Base-by-base conservation (phyloP, 176 grass and related monocot genomes). In the Paspalum notatum region DNA sequence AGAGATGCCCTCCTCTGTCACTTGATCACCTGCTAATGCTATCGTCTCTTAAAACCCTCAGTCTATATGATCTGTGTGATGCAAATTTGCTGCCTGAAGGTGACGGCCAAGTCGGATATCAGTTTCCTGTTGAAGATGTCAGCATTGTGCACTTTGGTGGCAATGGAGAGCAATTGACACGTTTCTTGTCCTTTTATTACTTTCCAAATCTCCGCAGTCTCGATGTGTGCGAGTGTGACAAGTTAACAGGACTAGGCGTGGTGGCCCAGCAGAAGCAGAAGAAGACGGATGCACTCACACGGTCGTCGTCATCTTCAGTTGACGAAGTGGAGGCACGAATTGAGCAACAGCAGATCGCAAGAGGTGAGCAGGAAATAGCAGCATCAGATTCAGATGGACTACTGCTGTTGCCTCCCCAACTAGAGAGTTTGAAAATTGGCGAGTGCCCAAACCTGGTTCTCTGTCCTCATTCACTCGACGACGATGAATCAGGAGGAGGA, bases 201-300 rank as follows among this genome's bases (percentile, higher is more conserved):
- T 66, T 73, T 2, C 47, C 39, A 0, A 72, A 39, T 1, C 85
- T 86, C 0, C 2, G 0, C 0, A 0, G 0, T 0, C 10, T 86
- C 39, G 0, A 0, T 0, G 4, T 71, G 0, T 0, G 0, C 0
- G 0, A 3, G 0, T 86, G 83, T 44, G 0, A 11, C 3, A 55
- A 55, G 5, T 12, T 85, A 16, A 44, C 20, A 27, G 21, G 0
- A 15, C 1, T 79, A 0, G 37, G n/a, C 5, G 45, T 45, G 21
- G 6, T 9, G 18, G 48, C 0, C 18, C 17, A 56, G 3, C 17
- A 21, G 5, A 32, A 45, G 43, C 43, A 8, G 17, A 20, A 55
- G 0, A 12, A 5, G 2, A 14, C 8, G 0, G 11, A 2, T 9
- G 8, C 26, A 3, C 6, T 22, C 0, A 0, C 5, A 20, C 18